Conservation (phyloP, 208 protist species). For the Blastocrithidia nonstop region DNA sequence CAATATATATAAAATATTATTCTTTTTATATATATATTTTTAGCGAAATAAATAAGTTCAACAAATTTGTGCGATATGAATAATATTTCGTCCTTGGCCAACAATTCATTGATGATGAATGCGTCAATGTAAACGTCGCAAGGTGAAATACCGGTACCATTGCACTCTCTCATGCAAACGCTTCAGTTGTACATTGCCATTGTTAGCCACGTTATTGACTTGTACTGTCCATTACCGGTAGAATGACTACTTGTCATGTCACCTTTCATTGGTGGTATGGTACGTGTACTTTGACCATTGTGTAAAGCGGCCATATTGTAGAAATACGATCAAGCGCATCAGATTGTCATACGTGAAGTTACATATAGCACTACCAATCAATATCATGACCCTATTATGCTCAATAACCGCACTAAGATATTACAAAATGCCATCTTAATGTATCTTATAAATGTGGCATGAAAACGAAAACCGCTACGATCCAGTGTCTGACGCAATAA, state of each 20-base stretch:
- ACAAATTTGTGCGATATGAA: conserved; percentile 1
- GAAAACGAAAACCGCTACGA: conserved; percentile 12
- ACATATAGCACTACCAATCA: conserved; percentile 1
- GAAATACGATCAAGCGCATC: too few species aligned
- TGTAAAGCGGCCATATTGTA: too few species aligned
- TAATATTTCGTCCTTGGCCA: background rate
- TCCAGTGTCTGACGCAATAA: conserved; percentile 17
- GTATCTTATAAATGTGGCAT: conserved; percentile 26
- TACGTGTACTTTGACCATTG: conserved; percentile 13
- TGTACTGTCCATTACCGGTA: conserved; percentile 5
- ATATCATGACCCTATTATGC: conserved; percentile 8
- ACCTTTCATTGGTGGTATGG: conserved; percentile 9
- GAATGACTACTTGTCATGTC: conserved; percentile 11
- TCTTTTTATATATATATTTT: conserved; percentile 5
- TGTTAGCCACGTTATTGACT: conserved; percentile 7
- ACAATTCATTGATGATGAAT: too few species aligned
- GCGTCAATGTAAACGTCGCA: too few species aligned
- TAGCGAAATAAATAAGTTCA: background rate
- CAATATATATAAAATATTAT: too few species aligned
- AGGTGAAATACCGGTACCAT: background rate
- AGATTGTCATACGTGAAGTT: conserved; percentile 11
- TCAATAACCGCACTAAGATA: conserved; percentile 27
- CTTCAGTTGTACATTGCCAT: background rate
- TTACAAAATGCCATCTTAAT: conserved; percentile 55
- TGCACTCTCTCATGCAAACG: background rate